These are phyloP conservation scores for Thelonectria olida DNA, from an alignment of 2,329 filamentous ascomycete genomes.

Conservation along the genomic window DNA sequence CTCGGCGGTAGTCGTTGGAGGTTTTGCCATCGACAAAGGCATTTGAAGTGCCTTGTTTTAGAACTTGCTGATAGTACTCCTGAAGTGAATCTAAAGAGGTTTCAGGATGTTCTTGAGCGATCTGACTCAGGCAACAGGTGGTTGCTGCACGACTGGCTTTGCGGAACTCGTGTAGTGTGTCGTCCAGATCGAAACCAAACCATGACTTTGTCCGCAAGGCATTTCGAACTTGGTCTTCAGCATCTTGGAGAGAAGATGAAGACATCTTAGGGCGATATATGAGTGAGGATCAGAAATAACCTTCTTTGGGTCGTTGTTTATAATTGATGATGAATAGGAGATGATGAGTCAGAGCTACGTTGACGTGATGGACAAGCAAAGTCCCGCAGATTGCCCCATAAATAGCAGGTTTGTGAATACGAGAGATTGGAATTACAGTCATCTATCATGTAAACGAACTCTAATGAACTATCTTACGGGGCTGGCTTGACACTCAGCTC, in stretches of 20 bases:
- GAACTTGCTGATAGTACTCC: slow-evolving; percentile 44
- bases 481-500: too few relatives aligned
- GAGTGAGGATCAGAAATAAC: background rate
- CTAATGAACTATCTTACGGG: too few relatives aligned
- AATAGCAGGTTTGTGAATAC: too few relatives aligned
- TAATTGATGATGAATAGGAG: background rate
- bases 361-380: too few relatives aligned
- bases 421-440: too few relatives aligned
- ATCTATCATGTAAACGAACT: too few relatives aligned
- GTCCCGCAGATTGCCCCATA: too few relatives aligned
- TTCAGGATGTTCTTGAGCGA: slow-evolving; percentile 28
- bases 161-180: slow-evolving; percentile 58
- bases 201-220: slow-evolving; percentile 40
- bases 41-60: slow-evolving; percentile 45
- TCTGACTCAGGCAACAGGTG: slow-evolving; percentile 40
- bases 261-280: background rate
- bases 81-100: slow-evolving; percentile 24
- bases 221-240: background rate
- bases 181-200: slow-evolving; percentile 59
- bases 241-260: accelerated
- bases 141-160: slow-evolving; percentile 49
- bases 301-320: too few relatives aligned
- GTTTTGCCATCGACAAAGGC: slow-evolving; percentile 56
- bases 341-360: background rate
- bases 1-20: slow-evolving; percentile 53